Evolutionary conservation across 306 rosid genomes (phyloP).

Genomic region (Albizia julibrissin): DNA sequence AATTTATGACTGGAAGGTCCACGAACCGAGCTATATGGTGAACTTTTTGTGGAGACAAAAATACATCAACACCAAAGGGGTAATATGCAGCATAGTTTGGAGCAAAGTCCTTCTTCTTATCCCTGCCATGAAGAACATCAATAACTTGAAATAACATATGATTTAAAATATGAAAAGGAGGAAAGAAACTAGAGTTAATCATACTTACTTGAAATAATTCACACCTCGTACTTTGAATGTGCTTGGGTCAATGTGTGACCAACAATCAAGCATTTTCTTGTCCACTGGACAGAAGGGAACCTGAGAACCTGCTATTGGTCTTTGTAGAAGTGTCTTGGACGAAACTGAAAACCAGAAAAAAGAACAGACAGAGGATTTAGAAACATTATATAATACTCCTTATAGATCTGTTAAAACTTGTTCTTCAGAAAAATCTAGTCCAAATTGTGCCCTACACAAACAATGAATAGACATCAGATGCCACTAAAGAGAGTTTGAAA

Average conservation of each 20-base stretch:
- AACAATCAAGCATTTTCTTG: constrained; percentile 87
- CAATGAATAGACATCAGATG: background rate
- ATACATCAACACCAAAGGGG: constrained; percentile 94
- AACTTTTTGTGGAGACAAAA: constrained; percentile 82
- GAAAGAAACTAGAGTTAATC: constrained; percentile 18
- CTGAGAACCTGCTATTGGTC: constrained; percentile 91
- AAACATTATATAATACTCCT: background rate
- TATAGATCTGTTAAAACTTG: constrained; percentile 2
- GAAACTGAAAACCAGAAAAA: constrained; percentile 67
- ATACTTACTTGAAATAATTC: constrained; percentile 80
- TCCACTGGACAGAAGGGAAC: constrained; percentile 89
- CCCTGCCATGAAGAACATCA: constrained; percentile 56
- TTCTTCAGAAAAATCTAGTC: constrained; percentile 4
- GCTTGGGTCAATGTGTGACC: constrained; percentile 88
- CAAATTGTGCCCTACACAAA: background rate
- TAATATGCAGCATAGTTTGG: constrained; percentile 76
- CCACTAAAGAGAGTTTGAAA: background rate
- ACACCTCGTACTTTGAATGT: constrained; percentile 81
- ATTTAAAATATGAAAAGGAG: background rate
- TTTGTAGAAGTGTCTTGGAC: constrained; percentile 74
- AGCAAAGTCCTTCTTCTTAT: constrained; percentile 90
- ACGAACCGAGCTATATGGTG: constrained; percentile 86
- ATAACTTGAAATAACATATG: constrained; percentile 20
- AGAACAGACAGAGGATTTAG: constrained; percentile 19
- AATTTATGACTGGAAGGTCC: constrained; percentile 63